A percentile compares a stretch with the other conserved stretches of the same genome.
phyloP scores from a whole-genome alignment of 2,329 filamentous ascomycete species.

The Fusarium buxicola region DNA sequence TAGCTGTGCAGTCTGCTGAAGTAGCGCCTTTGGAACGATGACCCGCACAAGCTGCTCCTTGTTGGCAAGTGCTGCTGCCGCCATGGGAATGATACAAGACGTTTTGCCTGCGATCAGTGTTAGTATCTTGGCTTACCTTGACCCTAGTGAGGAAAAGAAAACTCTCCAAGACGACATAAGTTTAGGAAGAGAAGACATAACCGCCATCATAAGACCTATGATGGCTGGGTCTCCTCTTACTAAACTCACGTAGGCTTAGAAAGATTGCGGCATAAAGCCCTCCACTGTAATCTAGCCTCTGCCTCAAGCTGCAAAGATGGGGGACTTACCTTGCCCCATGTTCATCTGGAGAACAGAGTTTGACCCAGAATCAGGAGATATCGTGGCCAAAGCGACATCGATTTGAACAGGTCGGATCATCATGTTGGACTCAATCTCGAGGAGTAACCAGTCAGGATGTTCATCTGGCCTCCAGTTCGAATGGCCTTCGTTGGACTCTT shows the following conservation, averaged over 20 bases:
- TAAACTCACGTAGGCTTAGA: too few species aligned
- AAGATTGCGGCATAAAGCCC: too few species aligned
- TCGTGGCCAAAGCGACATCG: constrained; percentile 70
- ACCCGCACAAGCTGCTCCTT: constrained; percentile 62
- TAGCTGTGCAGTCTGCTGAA: constrained; percentile 68
- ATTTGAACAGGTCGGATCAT: constrained; percentile 72
- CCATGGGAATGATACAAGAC: constrained; percentile 67
- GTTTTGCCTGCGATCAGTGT: constrained; percentile 61
- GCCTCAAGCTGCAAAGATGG: too few species aligned
- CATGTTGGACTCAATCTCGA: constrained; percentile 74
- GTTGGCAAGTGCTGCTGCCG: constrained; percentile 58
- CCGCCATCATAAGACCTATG: too few species aligned
- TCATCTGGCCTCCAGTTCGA: constrained; percentile 66
- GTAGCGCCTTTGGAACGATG: constrained; percentile 67
- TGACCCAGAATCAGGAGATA: constrained; percentile 59
- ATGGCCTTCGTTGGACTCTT: constrained; percentile 57
- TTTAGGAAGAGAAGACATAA: too few species aligned
- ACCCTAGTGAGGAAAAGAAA: background rate
- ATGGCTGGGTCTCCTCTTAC: too few species aligned
- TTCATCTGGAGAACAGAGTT: constrained; percentile 75
- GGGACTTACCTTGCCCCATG: constrained; percentile 70
- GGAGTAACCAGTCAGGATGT: constrained; percentile 71
- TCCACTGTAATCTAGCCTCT: too few species aligned
- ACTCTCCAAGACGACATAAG: too few species aligned
- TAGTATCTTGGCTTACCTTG: background rate